Conservation (phyloP, 176 grass and related monocot genomes). For the Oropetium thomaeum region DNA sequence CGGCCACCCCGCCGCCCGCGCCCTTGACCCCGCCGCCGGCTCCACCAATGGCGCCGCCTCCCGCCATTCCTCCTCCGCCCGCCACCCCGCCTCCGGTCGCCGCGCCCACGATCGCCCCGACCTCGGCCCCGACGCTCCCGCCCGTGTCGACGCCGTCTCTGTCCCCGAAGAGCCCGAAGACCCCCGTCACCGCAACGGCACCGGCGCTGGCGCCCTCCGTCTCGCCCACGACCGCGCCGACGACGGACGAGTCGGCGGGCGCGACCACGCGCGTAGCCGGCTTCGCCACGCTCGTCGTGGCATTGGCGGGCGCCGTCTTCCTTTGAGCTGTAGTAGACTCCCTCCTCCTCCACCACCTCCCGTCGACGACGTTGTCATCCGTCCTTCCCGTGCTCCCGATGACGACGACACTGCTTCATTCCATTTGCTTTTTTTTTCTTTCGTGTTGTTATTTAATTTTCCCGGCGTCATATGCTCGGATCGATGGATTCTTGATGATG, state of each 20-base stretch:
- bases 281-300: slow-evolving; percentile 30
- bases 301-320: slow-evolving; percentile 36
- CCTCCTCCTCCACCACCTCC: not conserved
- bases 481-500: slow-evolving; percentile 41
- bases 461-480: slow-evolving; percentile 24
- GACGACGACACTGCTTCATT: slow-evolving; percentile 1
- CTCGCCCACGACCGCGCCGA: slow-evolving; percentile 21
- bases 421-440: not conserved
- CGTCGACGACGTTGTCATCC: not conserved
- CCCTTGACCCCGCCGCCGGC: slow-evolving; percentile 40
- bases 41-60: slow-evolving; percentile 39
- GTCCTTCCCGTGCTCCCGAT: not conserved
- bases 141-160: slow-evolving; percentile 24
- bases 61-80: slow-evolving; percentile 37
- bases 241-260: slow-evolving; percentile 1
- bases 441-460: slow-evolving; percentile 50
- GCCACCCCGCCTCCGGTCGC: slow-evolving; percentile 33
- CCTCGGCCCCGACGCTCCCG: slow-evolving; percentile 23
- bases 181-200: not conserved
- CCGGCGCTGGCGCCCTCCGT: slow-evolving; percentile 7
- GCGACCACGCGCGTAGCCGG: slow-evolving; percentile 5
- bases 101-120: slow-evolving; percentile 20
- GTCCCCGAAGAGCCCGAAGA: slow-evolving; percentile 45
- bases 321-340: slow-evolving; percentile 45
- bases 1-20: slow-evolving; percentile 1